Evolutionary conservation across 345 rosid species (phyloP).

Genomic region (Citrus cavaleriei): DNA sequence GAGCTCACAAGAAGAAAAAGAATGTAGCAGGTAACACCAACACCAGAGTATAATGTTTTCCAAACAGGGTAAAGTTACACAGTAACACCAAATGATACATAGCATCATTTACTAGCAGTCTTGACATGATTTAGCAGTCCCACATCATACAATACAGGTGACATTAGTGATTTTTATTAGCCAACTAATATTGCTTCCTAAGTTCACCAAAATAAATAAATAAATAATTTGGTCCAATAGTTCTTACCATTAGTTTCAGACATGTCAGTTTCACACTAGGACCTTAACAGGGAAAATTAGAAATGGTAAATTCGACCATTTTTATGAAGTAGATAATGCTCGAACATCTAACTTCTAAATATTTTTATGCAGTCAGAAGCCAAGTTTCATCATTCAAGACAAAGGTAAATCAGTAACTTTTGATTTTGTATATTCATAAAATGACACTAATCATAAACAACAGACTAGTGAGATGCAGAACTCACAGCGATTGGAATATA

Average conservation of each 20-base stretch:
- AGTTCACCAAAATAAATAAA: background rate
- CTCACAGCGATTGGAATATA: constrained; percentile 84
- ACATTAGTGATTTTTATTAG: background rate
- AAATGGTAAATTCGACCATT: background rate
- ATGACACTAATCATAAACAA: background rate
- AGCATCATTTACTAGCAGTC: background rate
- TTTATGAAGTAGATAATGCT: background rate
- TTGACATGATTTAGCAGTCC: background rate
- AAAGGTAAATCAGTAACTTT: constrained; percentile 2
- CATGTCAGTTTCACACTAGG: background rate
- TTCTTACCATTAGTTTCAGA: background rate
- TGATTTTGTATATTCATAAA: background rate
- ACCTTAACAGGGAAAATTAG: background rate
- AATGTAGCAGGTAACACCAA: background rate
- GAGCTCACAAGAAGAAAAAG: background rate
- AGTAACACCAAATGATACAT: background rate
- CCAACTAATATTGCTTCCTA: background rate
- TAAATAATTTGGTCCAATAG: background rate
- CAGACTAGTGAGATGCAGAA: constrained; percentile 7
- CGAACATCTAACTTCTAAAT: background rate
- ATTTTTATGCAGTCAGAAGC: background rate
- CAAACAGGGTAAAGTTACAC: background rate
- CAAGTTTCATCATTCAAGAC: background rate
- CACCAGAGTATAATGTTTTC: background rate
- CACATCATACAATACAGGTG: background rate